These are phyloP conservation scores for Pulveroboletus sp. DNA, from an alignment of 768 basidiomycete species.

Conservation along the genomic window DNA sequence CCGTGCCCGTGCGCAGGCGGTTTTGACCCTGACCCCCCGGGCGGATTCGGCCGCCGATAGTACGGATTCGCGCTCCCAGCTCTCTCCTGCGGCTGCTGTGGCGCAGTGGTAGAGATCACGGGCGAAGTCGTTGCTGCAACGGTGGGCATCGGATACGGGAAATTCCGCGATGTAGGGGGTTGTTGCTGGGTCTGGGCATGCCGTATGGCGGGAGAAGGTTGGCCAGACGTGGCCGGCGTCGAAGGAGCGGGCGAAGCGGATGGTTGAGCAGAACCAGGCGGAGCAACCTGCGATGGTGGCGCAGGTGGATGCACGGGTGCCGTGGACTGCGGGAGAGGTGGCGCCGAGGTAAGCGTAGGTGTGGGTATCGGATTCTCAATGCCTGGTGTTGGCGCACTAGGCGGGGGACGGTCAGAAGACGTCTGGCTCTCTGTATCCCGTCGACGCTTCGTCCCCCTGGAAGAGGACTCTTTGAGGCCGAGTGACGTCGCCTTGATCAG, in stretches of 20 bases:
- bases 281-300: constrained; percentile 30
- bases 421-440: constrained; percentile 40
- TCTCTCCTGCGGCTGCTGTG: constrained; percentile 36
- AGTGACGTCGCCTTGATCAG: constrained; percentile 76
- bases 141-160: constrained; percentile 74
- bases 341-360: constrained; percentile 25
- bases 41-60: constrained; percentile 46
- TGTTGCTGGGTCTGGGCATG: constrained; percentile 32
- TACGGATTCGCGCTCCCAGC: constrained; percentile 40
- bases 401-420: constrained; percentile 22
- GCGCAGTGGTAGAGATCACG: constrained; percentile 41
- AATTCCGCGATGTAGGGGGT: constrained; percentile 20
- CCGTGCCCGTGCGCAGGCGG: constrained; percentile 20
- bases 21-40: constrained; percentile 22
- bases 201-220: constrained; percentile 35
- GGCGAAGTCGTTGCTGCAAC: constrained; percentile 61
- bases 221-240: constrained; percentile 30
- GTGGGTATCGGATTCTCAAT: constrained; percentile 16
- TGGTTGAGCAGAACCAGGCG: constrained; percentile 22
- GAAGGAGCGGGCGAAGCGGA: constrained; percentile 34
- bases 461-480: constrained; percentile 73
- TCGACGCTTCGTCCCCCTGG: constrained; percentile 57
- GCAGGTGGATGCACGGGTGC: constrained; percentile 27
- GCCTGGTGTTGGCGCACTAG: constrained; percentile 19
- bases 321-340: constrained; percentile 18